Percentiles rank a stretch among this genome's conserved stretches.
Evolutionary conservation across 2,329 filamentous ascomycete genomes (phyloP).

Genomic region (Penicillium palitans): DNA sequence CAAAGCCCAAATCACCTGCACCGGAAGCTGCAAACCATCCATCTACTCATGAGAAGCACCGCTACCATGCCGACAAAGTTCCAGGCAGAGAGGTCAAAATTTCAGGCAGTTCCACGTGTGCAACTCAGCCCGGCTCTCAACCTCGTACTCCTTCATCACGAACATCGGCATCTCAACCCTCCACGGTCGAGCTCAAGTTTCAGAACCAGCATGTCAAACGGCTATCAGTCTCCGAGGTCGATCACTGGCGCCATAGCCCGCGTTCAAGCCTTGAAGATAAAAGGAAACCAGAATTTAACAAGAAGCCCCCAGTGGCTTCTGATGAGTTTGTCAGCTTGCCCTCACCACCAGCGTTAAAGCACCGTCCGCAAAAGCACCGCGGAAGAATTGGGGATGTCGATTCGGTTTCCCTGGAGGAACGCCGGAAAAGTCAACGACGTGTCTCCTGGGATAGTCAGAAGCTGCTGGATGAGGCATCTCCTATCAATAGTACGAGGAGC

Average conservation of each 20-base stretch:
- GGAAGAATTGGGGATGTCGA: conserved; percentile 31
- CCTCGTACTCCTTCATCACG: conserved; percentile 36
- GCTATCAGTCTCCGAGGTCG: conserved; percentile 40
- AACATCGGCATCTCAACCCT: conserved; percentile 24
- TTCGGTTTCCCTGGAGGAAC: conserved; percentile 17
- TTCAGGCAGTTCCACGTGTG: conserved; percentile 8
- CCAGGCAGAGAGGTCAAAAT: conserved; percentile 10
- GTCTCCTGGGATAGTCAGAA: conserved; percentile 45
- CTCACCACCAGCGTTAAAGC: conserved; percentile 43
- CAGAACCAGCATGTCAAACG: conserved; percentile 43
- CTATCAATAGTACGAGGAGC: conserved; percentile 14
- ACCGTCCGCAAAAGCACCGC: conserved; percentile 43
- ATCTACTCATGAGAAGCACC: conserved; percentile 1
- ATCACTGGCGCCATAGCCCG: conserved; percentile 38
- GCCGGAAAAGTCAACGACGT: conserved; percentile 34
- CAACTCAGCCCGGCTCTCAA: conserved; percentile 6
- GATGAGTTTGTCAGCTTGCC: conserved; percentile 33
- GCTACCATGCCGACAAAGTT: conserved; percentile 1
- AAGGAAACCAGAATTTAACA: conserved; percentile 31
- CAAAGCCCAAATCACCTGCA: conserved; percentile 2
- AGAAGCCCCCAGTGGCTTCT: conserved; percentile 33
- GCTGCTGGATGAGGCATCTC: conserved; percentile 30
- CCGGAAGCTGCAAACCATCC: neutral
- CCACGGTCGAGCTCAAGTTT: conserved; percentile 41
- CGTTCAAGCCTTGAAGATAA: conserved; percentile 38